Evolutionary conservation across 2,329 filamentous ascomycete species (phyloP).

Genomic region (Pseudocercospora fijiensis): DNA sequence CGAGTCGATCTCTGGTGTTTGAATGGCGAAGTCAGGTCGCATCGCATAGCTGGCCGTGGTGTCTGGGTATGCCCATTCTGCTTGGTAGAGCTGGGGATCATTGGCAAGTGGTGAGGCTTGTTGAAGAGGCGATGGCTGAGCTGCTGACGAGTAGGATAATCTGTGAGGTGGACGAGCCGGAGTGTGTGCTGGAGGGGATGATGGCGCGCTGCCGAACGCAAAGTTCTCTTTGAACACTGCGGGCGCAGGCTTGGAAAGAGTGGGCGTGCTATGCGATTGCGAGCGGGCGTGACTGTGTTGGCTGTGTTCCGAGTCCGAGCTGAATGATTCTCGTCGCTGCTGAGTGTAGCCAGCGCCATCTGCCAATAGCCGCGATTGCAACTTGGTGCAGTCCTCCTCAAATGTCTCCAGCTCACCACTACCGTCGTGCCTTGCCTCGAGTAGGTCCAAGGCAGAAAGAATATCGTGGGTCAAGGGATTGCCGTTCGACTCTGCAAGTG

Average conservation of each 20-base stretch:
- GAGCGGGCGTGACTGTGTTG: slow-evolving; percentile 39
- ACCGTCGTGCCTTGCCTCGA: slow-evolving; percentile 54
- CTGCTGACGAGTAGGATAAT: slow-evolving; percentile 13
- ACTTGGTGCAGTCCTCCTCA: slow-evolving; percentile 57
- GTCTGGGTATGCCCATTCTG: slow-evolving; percentile 32
- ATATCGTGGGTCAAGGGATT: slow-evolving; percentile 65
- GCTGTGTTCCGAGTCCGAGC: slow-evolving; percentile 58
- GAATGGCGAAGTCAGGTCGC: slow-evolving; percentile 28
- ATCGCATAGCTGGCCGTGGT: slow-evolving; percentile 25
- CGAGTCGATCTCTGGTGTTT: slow-evolving; percentile 19
- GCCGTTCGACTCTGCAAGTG: slow-evolving; percentile 54
- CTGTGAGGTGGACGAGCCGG: slow-evolving; percentile 22
- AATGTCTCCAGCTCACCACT: slow-evolving; percentile 51
- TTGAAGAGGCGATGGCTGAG: slow-evolving; percentile 30
- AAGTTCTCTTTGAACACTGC: slow-evolving; percentile 24
- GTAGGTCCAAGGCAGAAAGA: slow-evolving; percentile 57
- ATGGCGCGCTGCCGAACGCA: slow-evolving; percentile 32
- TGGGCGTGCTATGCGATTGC: slow-evolving; percentile 41
- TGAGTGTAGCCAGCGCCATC: slow-evolving; percentile 50
- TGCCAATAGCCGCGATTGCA: slow-evolving; percentile 57
- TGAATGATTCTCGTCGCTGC: slow-evolving; percentile 55
- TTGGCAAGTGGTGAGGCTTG: slow-evolving; percentile 28
- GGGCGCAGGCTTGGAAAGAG: slow-evolving; percentile 32
- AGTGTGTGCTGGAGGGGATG: slow-evolving; percentile 29
- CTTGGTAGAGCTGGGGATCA: slow-evolving; percentile 36